Conservation (phyloP, 768 basidiomycete genomes). For the Scleroderma citrinum region DNA sequence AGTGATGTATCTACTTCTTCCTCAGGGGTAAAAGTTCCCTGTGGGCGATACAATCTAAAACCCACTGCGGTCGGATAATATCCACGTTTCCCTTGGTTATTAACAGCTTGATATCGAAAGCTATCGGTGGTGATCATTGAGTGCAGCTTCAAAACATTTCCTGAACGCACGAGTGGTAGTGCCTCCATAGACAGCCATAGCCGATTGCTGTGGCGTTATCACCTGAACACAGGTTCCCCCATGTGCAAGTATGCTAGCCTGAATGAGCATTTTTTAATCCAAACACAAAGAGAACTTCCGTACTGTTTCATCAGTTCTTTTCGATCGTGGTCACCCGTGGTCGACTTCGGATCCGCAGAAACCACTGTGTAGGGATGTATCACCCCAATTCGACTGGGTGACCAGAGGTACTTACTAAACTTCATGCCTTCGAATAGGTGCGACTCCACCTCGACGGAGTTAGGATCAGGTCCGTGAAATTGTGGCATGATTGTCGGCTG, state of each 20-base stretch:
- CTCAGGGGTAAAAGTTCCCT: conserved; percentile 41
- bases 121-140: conserved; percentile 27
- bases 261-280: conserved; percentile 1
- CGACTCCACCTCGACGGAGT: conserved; percentile 52
- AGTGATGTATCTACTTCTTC: conserved; percentile 49
- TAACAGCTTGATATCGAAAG: conserved; percentile 63
- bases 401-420: conserved; percentile 56
- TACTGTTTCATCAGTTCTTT: conserved; percentile 63
- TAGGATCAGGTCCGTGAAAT: conserved; percentile 59
- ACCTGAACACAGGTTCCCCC: conserved; percentile 65
- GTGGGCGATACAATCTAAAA: conserved; percentile 66
- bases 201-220: conserved; percentile 44
- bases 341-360: conserved; percentile 67
- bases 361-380: conserved; percentile 46
- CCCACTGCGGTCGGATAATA: conserved; percentile 77
- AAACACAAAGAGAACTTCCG: conserved; percentile 9
- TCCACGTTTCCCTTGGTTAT: conserved; percentile 67
- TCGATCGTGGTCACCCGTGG: conserved; percentile 62
- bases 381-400: not conserved
- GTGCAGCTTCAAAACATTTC: not conserved
- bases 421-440: conserved; percentile 68
- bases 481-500: conserved; percentile 59
- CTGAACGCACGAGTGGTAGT: conserved; percentile 53
- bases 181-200: conserved; percentile 66
- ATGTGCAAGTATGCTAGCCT: conserved; percentile 57